Evolutionary conservation across 2,329 filamentous ascomycete genomes (phyloP), one percentile per base, ranked within the genome.

Genomic region (Diaporthe capsici): DNA sequence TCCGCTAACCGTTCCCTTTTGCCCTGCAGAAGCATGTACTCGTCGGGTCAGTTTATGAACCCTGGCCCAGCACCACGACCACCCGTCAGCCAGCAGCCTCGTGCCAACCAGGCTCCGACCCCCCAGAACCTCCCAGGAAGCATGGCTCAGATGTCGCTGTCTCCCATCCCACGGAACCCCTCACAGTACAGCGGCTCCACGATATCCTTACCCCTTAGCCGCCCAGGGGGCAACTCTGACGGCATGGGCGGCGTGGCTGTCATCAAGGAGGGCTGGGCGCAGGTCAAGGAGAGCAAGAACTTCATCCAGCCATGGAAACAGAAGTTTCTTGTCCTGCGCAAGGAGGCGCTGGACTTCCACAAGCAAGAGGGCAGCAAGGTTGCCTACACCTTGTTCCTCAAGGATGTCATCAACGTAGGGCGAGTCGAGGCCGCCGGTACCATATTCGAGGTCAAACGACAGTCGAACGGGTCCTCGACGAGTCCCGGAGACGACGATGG

Each of bases 61-160:
- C 95, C 97, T 77, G 95, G 97, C 79, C 96, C 97, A 80, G 96
- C 97, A 79, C 97, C 97, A 79, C 93, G 94, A 81, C 96, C 97
- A 77, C 97, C 96, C 39, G 75, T 75, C 55, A 75, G 67, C 49
- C 73, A 75, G 55, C 28, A 93, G 90, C 94, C 95, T 77, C 93
- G 94, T 82, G 91, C 98, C 79, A 49, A 49, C 34, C 89, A 97
- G 76, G 95, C 94, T 57, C 95, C 93, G 77, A 94, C 91, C 82
- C 90, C 92, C 80, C 73, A 74, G 37, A 94, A 92, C 83, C 88
- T 94, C 31, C 92, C 93, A 22, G 93, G 93, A 78, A 96, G 92
- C 85, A 95, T 96, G 88, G 93, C 93, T 76, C 94, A 93, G 81
- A 91, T 96, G 88, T 93, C 90, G 81, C 88, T 97, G 79, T 94